These are phyloP conservation scores for Notholithocarpus densiflorus DNA, from an alignment of 306 rosid genomes.

Conservation along the genomic window DNA sequence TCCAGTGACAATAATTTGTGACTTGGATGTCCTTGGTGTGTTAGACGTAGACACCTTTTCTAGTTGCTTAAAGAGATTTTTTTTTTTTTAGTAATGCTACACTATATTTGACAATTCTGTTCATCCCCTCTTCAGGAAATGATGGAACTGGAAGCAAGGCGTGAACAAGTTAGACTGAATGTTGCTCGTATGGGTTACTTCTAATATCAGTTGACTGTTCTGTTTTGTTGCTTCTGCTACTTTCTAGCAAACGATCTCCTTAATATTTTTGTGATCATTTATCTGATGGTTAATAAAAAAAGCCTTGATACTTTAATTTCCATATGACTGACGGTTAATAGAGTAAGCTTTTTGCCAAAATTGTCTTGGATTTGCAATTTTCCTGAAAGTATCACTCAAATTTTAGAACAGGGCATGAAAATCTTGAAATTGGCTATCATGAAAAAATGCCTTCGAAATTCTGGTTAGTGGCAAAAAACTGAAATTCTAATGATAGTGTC, in stretches of 20 bases:
- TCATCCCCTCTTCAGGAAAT: slow-evolving; percentile 57
- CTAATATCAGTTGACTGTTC: slow-evolving; percentile 7
- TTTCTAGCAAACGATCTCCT: slow-evolving; percentile 4
- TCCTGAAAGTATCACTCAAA: neutral
- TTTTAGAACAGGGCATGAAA: neutral
- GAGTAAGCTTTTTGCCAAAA: neutral
- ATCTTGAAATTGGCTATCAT: neutral
- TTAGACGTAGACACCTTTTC: neutral
- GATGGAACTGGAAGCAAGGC: slow-evolving; percentile 76
- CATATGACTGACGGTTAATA: neutral
- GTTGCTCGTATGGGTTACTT: slow-evolving; percentile 73
- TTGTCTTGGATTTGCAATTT: neutral
- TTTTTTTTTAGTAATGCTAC: neutral
- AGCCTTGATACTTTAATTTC: neutral
- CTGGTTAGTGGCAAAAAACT: too few species aligned
- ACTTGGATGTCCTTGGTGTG: neutral
- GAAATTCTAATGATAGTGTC: too few species aligned
- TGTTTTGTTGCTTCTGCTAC: slow-evolving; percentile 19
- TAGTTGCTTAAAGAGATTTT: neutral
- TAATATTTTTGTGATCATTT: neutral
- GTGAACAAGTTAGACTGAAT: slow-evolving; percentile 73
- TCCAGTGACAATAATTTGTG: neutral
- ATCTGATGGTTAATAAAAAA: slow-evolving; percentile 13
- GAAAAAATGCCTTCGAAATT: too few species aligned
- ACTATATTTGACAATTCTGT: slow-evolving; percentile 18